These are phyloP conservation scores for Phialophora expanda DNA, from an alignment of 2,329 filamentous ascomycete species.

Conservation along the genomic window DNA sequence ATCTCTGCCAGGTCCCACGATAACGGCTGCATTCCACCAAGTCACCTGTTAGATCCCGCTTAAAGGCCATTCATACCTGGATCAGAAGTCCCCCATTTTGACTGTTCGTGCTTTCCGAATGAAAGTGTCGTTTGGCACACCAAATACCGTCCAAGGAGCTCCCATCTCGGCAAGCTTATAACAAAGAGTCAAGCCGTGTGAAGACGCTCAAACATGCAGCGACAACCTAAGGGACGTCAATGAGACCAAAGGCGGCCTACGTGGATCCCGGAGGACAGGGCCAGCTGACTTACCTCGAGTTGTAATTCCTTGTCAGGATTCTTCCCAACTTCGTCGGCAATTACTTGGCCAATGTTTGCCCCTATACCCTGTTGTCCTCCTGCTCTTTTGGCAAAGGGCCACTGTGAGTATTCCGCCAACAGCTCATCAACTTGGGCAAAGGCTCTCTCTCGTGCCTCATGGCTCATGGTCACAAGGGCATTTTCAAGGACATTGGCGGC, in stretches of 20 bases:
- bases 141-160: not conserved
- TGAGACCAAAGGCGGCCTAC: not conserved
- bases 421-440: slow-evolving; percentile 98
- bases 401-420: slow-evolving; percentile 94
- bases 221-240: slow-evolving; percentile 63
- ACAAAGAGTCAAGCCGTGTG: slow-evolving; percentile 91
- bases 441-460: slow-evolving; percentile 90
- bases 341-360: slow-evolving; percentile 85
- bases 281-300: slow-evolving; percentile 72
- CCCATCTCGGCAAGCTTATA: slow-evolving; percentile 57
- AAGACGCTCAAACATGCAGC: slow-evolving; percentile 97
- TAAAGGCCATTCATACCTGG: not conserved
- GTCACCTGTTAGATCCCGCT: not conserved
- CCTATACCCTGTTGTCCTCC: slow-evolving; percentile 82
- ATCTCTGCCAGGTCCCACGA: not conserved
- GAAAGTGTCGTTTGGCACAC: not conserved
- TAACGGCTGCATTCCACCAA: not conserved
- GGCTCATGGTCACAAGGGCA: slow-evolving; percentile 88
- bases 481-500: slow-evolving; percentile 98
- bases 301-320: slow-evolving; percentile 94
- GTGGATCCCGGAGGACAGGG: slow-evolving; percentile 37
- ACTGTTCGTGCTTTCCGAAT: not conserved
- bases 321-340: slow-evolving; percentile 83
- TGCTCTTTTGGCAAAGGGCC: slow-evolving; percentile 85
- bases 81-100: not conserved